Conservation (phyloP, 2,329 filamentous ascomycete genomes). For the Pseudogymnoascus sp. region DNA sequence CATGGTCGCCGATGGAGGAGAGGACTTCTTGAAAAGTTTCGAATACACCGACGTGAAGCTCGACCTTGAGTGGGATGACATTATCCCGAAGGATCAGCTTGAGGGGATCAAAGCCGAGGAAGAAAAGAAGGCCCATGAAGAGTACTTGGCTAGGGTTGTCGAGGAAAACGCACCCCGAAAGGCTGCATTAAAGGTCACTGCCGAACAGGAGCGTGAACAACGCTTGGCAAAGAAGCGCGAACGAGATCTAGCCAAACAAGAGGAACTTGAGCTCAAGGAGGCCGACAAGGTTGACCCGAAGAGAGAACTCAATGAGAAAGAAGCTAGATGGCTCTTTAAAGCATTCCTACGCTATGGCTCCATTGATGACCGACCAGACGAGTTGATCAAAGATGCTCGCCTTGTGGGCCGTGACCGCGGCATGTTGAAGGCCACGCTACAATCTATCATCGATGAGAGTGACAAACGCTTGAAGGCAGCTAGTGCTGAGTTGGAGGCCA, state of each 20-base stretch:
- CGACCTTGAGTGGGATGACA: constrained; percentile 95
- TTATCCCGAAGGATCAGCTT: constrained; percentile 89
- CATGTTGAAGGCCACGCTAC: constrained; percentile 66
- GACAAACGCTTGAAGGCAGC: constrained; percentile 71
- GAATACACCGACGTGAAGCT: constrained; percentile 98
- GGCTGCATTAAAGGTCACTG: constrained; percentile 50
- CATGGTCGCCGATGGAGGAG: constrained; percentile 89
- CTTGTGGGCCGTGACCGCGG: constrained; percentile 72
- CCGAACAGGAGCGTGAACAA: constrained; percentile 54
- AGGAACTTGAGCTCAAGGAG: constrained; percentile 56
- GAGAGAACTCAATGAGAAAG: constrained; percentile 84
- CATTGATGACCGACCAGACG: constrained; percentile 77
- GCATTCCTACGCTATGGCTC: constrained; percentile 87
- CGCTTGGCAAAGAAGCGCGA: constrained; percentile 58
- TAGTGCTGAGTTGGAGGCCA: constrained; percentile 47
- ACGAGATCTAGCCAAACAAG: constrained; percentile 58
- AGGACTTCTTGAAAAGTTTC: constrained; percentile 82
- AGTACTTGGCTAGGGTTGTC: constrained; percentile 71
- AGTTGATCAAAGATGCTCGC: constrained; percentile 80
- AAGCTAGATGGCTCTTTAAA: constrained; percentile 82
- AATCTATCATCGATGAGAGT: constrained; percentile 57
- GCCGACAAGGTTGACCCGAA: constrained; percentile 72
- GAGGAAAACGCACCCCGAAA: constrained; percentile 78
- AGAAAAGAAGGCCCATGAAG: constrained; percentile 71
- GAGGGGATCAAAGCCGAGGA: constrained; percentile 85